Evolutionary conservation across 495 filamentous ascomycete genomes (phyloP), one percentile per base, ranked within the genome.

Genomic region (Paragyromitra xinjiangensis): DNA sequence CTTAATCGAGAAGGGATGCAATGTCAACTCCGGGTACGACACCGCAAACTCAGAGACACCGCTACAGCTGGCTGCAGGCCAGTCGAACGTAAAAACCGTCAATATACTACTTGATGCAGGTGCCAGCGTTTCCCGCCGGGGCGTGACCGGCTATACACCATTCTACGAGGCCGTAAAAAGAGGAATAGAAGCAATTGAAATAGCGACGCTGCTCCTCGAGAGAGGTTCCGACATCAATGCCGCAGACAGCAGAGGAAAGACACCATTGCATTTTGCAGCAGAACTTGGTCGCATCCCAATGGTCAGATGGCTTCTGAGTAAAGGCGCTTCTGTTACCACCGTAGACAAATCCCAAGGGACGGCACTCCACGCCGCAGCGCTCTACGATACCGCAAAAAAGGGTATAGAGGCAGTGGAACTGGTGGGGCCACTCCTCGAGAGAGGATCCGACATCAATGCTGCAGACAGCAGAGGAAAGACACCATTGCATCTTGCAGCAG

Each of bases 231-330:
- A 34, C 29, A 34, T 34, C 39, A 55, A 67, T 26, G 72, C 72
- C 1, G 16, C 37, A 22, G 71, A 64, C 26, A 14, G 22, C 7
- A 34, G 69, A 16, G 70, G 75, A 73, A 62, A 7, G 16, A 59
- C 61, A 8, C 64, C 75, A 29, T 53, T 78, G 26, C 71, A 63
- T 64, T 6, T 73, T 12, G 75, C 75, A 55, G 75, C 62, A 37
- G 51, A 26, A 24, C 26, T 16, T 11, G 45, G 50, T 2, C 8
- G 50, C 19, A 9, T 11, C 50, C 19, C 65, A 26, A 69, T 55
- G 50, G 65, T 69, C 51, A 44, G 19, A 19, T 40, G 29, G 37
- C 34, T 69, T 6, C 37, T 69, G 11, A 11, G 8, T 0, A 24
- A 56, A 56, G 65, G 65, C 8, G 48, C 65, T 16, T 69, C n/a